Evolutionary conservation across 805 yeast species (phyloP).

Genomic region (Saccharomycopsis sp.): DNA sequence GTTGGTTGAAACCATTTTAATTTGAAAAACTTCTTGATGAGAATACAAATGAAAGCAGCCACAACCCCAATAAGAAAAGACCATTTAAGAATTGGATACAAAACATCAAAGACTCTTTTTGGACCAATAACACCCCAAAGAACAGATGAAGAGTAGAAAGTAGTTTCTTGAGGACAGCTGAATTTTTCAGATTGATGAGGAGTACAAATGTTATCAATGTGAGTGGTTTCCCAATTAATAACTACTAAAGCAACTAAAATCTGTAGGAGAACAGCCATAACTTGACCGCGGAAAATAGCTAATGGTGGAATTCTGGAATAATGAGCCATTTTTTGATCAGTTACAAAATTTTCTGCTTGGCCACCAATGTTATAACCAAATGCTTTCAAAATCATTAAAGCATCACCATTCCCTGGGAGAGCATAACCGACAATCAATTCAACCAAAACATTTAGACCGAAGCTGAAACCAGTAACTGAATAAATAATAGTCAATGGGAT

Average conservation of each 20-base stretch:
- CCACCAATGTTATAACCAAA: conserved; percentile 54
- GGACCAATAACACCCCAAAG: conserved; percentile 55
- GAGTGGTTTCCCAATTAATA: conserved; percentile 31
- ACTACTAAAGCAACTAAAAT: conserved; percentile 29
- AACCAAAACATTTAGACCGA: conserved; percentile 46
- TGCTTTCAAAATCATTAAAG: conserved; percentile 45
- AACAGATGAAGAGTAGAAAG: conserved; percentile 45
- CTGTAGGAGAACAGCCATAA: conserved; percentile 30
- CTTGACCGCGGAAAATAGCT: conserved; percentile 45
- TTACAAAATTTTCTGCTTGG: conserved; percentile 56
- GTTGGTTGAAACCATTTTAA: conserved; percentile 42
- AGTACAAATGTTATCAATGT: conserved; percentile 31
- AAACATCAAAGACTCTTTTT: conserved; percentile 44
- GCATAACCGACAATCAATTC: conserved; percentile 54
- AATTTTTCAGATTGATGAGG: conserved; percentile 34
- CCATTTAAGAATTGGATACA: conserved; percentile 58
- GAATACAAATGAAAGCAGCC: conserved; percentile 28
- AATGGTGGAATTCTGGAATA: conserved; percentile 54
- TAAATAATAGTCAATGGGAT: conserved; percentile 44
- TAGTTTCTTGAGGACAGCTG: conserved; percentile 33
- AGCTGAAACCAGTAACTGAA: conserved; percentile 41
- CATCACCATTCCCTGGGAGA: conserved; percentile 48
- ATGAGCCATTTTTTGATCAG: conserved; percentile 51
- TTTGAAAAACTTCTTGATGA: conserved; percentile 25
- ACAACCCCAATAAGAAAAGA: conserved; percentile 53